Evolutionary conservation across 768 basidiomycete genomes (phyloP).

Genomic region (Leccinum subgranulosum): DNA sequence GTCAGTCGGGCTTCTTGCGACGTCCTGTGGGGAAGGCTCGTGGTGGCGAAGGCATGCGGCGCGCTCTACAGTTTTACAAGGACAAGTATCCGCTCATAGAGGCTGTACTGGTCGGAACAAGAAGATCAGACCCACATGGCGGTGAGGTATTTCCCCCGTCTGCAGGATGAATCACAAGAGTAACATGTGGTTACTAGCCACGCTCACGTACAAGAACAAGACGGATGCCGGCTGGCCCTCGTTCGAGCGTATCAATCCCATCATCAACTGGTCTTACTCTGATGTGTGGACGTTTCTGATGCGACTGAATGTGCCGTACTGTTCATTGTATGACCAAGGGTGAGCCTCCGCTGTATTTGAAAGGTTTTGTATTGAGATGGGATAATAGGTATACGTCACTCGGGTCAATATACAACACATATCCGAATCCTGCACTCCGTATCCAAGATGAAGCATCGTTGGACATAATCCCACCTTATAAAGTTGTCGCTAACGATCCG

Average conservation of each 20-base stretch:
- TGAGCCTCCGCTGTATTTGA: conserved; percentile 34
- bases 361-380: not conserved
- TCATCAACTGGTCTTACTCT: conserved; percentile 91
- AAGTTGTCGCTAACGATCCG: conserved; percentile 20
- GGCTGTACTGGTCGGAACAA: conserved; percentile 86
- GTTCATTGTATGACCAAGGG: conserved; percentile 89
- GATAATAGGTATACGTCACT: conserved; percentile 87
- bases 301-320: conserved; percentile 76
- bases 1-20: conserved; percentile 20
- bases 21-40: conserved; percentile 49
- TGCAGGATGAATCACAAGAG: not conserved
- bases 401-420: conserved; percentile 93
- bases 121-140: conserved; percentile 90
- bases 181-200: conserved; percentile 43
- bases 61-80: conserved; percentile 74
- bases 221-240: conserved; percentile 90
- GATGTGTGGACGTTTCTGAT: conserved; percentile 90
- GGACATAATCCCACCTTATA: conserved; percentile 17
- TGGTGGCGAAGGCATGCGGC: conserved; percentile 72
- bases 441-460: conserved; percentile 13
- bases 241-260: conserved; percentile 90
- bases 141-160: conserved; percentile 49
- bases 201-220: conserved; percentile 66
- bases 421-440: conserved; percentile 82
- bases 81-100: conserved; percentile 58